phyloP scores from a whole-genome alignment of 2,329 filamentous ascomycete genomes.

The Ramularia collo-cygni region DNA sequence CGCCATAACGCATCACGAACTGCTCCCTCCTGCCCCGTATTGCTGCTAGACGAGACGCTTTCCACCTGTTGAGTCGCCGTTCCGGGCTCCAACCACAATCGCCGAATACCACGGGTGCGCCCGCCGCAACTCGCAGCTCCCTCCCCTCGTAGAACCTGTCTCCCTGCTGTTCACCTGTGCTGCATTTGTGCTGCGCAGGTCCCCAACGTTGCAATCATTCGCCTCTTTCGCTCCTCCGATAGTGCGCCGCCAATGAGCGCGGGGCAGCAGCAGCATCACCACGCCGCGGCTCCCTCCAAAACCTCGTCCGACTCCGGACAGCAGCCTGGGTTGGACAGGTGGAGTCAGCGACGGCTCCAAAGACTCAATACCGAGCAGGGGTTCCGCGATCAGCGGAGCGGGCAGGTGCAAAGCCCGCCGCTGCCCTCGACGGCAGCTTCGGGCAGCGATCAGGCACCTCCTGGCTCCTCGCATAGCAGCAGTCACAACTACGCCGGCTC shows the following conservation, averaged over 20 bases:
- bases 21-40: too few relatives aligned
- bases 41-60: too few relatives aligned
- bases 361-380: constrained; percentile 34
- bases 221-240: background rate
- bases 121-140: too few relatives aligned
- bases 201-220: too few relatives aligned
- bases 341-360: constrained; percentile 32
- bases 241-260: constrained; percentile 25
- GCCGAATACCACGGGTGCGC: too few relatives aligned
- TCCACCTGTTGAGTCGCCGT: too few relatives aligned
- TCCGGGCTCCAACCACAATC: too few relatives aligned
- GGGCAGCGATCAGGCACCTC: constrained; percentile 1
- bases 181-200: too few relatives aligned
- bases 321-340: constrained; percentile 28
- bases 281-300: constrained; percentile 21
- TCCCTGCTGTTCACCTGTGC: too few relatives aligned
- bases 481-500: constrained; percentile 10
- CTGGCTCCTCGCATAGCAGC: constrained; percentile 9
- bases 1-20: too few relatives aligned
- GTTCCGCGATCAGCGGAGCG: constrained; percentile 31
- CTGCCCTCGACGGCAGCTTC: constrained; percentile 12
- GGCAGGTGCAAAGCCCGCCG: constrained; percentile 17
- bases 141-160: too few relatives aligned
- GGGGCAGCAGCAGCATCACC: constrained; percentile 12
- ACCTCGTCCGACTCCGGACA: constrained; percentile 31